Percentiles rank a stretch among this genome's conserved stretches.
Conservation (phyloP, 306 rosid genomes). For the Gastrolobium bilobum region DNA sequence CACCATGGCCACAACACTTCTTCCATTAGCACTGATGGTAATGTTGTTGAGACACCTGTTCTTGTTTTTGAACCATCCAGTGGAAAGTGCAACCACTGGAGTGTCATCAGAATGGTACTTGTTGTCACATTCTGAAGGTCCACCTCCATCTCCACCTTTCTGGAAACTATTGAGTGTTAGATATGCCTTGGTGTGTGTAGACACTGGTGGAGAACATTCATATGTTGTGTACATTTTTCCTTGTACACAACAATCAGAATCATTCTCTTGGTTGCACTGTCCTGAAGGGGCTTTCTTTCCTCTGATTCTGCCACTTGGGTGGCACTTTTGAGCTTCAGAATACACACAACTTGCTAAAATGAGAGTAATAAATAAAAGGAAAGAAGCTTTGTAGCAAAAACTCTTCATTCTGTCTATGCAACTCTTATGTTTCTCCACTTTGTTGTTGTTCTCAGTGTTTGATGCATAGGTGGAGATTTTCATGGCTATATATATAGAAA, state of each 20-base stretch:
- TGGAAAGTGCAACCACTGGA: constrained; percentile 54
- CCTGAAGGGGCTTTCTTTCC: constrained; percentile 48
- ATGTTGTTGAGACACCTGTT: constrained; percentile 56
- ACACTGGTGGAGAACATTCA: constrained; percentile 54
- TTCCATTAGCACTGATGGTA: constrained; percentile 51
- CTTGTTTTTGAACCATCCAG: constrained; percentile 56
- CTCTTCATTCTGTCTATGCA: constrained; percentile 29
- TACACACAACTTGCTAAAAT: neutral
- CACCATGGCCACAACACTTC: constrained; percentile 60
- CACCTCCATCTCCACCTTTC: constrained; percentile 60
- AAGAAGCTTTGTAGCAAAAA: neutral
- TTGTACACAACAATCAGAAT: constrained; percentile 54
- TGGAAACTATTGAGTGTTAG: constrained; percentile 61
- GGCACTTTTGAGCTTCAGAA: constrained; percentile 45
- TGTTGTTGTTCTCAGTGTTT: neutral
- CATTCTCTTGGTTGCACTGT: constrained; percentile 56
- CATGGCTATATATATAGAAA: constrained; percentile 23
- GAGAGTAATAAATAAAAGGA: neutral
- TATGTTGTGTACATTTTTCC: constrained; percentile 52
- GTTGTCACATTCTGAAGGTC: constrained; percentile 59
- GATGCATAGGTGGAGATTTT: constrained; percentile 8
- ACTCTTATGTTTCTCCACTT: neutral
- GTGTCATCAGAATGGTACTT: constrained; percentile 50
- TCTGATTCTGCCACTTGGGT: constrained; percentile 36
- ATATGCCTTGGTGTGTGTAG: constrained; percentile 45